Evolutionary conservation across 495 filamentous ascomycete species (phyloP), one percentile per base, ranked within the genome.

Genomic region (Hypomontagnella monticulosa): DNA sequence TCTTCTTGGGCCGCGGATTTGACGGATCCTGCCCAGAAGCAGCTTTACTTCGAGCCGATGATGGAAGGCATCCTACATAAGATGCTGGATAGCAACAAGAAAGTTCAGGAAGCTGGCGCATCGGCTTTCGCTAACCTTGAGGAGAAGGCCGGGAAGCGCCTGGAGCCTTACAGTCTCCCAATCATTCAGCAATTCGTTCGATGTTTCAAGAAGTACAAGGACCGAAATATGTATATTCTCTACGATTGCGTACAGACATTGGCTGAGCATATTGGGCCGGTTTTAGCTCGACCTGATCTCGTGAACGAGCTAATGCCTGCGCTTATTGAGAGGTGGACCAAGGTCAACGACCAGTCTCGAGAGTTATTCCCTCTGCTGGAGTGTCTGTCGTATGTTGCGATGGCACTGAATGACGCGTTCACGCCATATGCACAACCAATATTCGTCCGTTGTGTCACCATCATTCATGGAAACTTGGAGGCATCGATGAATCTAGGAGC

Each of bases 231-330:
- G 87, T 97, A 94, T 79, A 93, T 98, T 57, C 87, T 99, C 34
- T 99, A 99, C 78, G 96, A 98, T 79, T 99, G 95, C 77, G 91
- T 99, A 46, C 95, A 99, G 77, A 98, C 96, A 0, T 80, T 99
- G 37, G 95, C 95, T 11, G 96, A 99, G 72, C 89, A 93, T 74
- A 90, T 98, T 46, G 91, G 92, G 48, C 86, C 86, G 14, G 86
- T 89, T 41, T 79, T 99, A 42, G 87, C 91, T 8, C 83, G 87
- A 66, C 90, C 91, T 3, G 85, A 93, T 53, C 83, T 96, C 4
- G 87, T 93, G 38, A 85, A 90, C 58, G 84, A 93, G 58, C 82
- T 99, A 58, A 99, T 99, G 95, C 93, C 96, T 32, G 93, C 93
- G 42, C 83, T 99, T 41, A 93, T 97, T 52, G 85, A 89, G 42